Conservation (phyloP, 768 basidiomycete genomes). For the Suillus bovinus region DNA sequence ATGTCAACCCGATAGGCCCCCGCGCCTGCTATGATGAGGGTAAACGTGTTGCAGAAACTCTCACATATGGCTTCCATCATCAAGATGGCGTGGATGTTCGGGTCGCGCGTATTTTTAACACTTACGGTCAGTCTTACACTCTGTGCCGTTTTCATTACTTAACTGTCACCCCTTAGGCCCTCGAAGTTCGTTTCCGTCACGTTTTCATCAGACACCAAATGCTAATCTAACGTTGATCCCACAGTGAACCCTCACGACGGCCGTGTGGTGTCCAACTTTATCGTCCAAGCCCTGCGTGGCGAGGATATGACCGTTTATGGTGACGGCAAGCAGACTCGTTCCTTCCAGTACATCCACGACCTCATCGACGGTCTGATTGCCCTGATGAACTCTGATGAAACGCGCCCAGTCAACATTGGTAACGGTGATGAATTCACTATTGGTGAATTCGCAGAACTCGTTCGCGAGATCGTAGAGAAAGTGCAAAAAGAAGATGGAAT, state of each 20-base stretch:
- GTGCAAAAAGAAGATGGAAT: slow-evolving; percentile 85
- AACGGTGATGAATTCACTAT: slow-evolving; percentile 96
- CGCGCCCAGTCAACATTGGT: slow-evolving; percentile 95
- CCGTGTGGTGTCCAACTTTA: slow-evolving; percentile 98
- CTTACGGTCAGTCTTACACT: slow-evolving; percentile 56
- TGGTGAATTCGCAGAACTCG: slow-evolving; percentile 88
- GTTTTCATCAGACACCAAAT: slow-evolving; percentile 7
- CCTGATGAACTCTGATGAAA: slow-evolving; percentile 93
- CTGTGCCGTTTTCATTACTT: neutral
- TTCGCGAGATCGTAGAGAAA: slow-evolving; percentile 90
- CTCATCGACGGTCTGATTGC: slow-evolving; percentile 91
- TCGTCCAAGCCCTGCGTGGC: slow-evolving; percentile 93
- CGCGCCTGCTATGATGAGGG: slow-evolving; percentile 99
- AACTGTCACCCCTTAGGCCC: slow-evolving; percentile 39
- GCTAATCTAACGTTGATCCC: slow-evolving; percentile 7
- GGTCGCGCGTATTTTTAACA: slow-evolving; percentile 98
- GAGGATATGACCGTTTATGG: slow-evolving; percentile 98
- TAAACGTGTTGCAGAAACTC: slow-evolving; percentile 97
- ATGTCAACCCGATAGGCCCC: slow-evolving; percentile 97
- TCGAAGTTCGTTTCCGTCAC: slow-evolving; percentile 49
- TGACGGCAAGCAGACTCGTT: slow-evolving; percentile 90
- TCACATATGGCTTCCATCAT: slow-evolving; percentile 94
- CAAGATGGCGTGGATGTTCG: slow-evolving; percentile 96
- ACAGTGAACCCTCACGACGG: slow-evolving; percentile 96
- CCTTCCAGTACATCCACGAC: slow-evolving; percentile 98